Evolutionary conservation across 2,329 filamentous ascomycete species (phyloP), one percentile per base, ranked within the genome.

Genomic region (Talaromyces amestolkiae): DNA sequence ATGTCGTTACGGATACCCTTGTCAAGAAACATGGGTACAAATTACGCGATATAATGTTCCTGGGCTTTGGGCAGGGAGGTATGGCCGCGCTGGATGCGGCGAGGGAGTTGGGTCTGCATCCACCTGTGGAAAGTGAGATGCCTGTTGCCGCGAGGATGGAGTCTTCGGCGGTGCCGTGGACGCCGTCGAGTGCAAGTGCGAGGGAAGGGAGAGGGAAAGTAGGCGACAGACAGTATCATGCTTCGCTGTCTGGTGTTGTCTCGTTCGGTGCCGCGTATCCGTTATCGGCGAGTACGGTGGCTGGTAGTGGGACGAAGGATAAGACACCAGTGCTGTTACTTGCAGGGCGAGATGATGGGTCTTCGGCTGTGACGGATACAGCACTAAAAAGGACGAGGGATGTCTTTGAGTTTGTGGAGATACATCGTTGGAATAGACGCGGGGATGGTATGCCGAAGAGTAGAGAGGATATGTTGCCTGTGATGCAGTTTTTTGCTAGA

Each of bases 381-480:
- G 86, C 87, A 0, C 81, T 89, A 17, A 84, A 87, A n/a, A 80
- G 84, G 65, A 79, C 93, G 41, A 89, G 87, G 74, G 80, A 81
- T 49, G 84, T 86, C 63, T 95, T 94, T 76, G 80, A 83, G 68
- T 83, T 87, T 71, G 87, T 92, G 24, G 84, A 87, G 75, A 83
- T 89, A 68, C 87, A 87, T 64, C 86, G 86, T 72, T 95, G 91
- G 87, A 85, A 84, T 72, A 87, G 89, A 73, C 77, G 76, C 2
- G 91, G 89, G 6, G 92, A 96, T 76, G 85, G 85, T 1, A 97
- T 97, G 93, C 92, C 93, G n/a, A 81, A 83, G 54, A 89, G 84
- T 74, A 84, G 90, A 62, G 92, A 96, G 11, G 93, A 98, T 82
- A 93, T 96, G 85, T 74, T 93, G 72, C 93, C 93, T 0, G 85